phyloP scores from a whole-genome alignment of 2,329 filamentous ascomycete genomes.

The Arthrinium phaeospermum region DNA sequence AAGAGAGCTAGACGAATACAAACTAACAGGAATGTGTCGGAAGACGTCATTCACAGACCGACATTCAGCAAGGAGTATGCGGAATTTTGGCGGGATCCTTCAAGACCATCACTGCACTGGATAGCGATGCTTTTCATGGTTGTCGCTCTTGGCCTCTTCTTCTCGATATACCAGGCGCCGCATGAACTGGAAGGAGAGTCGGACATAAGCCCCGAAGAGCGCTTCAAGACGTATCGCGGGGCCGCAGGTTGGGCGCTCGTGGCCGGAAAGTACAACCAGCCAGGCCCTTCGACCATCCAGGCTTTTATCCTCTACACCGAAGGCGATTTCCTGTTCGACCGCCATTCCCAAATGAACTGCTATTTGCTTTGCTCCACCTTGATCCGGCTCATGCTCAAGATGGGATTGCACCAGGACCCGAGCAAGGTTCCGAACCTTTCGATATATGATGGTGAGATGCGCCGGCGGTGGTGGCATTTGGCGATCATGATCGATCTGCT shows the following conservation, averaged over 20 bases:
- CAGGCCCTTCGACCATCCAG: conserved; percentile 54
- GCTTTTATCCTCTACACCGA: conserved; percentile 59
- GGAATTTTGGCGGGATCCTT: conserved; percentile 54
- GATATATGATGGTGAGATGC: conserved; percentile 60
- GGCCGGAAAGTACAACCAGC: conserved; percentile 55
- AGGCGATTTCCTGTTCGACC: conserved; percentile 58
- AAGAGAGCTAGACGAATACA: background rate
- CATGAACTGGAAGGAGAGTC: conserved; percentile 52
- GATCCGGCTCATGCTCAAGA: conserved; percentile 61
- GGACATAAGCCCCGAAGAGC: conserved; percentile 44
- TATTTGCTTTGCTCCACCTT: conserved; percentile 58
- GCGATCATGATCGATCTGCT: conserved; percentile 65
- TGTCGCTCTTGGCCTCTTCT: conserved; percentile 49
- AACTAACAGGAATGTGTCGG: conserved; percentile 19
- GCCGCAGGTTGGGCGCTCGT: conserved; percentile 59
- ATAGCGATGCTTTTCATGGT: conserved; percentile 58
- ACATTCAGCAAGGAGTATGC: conserved; percentile 58
- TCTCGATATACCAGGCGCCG: conserved; percentile 49
- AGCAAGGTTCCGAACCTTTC: conserved; percentile 56
- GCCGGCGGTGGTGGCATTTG: conserved; percentile 59
- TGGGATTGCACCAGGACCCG: conserved; percentile 64
- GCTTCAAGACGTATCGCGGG: conserved; percentile 53
- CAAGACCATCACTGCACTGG: conserved; percentile 49
- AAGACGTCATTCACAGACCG: conserved; percentile 60
- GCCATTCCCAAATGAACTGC: conserved; percentile 57